phyloP scores from a whole-genome alignment of 768 basidiomycete species.

The Cubamyces sp. region DNA sequence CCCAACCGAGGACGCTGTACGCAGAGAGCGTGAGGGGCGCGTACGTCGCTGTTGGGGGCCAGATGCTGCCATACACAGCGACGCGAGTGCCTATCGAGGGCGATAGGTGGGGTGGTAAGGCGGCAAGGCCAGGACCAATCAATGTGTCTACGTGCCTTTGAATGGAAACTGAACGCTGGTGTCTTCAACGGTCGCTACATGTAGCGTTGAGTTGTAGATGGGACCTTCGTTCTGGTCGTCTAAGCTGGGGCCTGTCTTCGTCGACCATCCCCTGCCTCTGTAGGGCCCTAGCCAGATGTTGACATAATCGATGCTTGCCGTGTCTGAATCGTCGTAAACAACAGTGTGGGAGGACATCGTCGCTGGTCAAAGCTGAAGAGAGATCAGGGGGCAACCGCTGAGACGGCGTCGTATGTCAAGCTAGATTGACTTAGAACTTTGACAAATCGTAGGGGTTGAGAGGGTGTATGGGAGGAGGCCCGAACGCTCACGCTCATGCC shows the following conservation, averaged over 20 bases:
- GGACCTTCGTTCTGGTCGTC: background rate
- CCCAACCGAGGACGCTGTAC: conserved; percentile 1
- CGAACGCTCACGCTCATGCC: no score
- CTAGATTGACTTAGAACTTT: no score
- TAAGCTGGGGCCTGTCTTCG: background rate
- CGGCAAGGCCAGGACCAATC: background rate
- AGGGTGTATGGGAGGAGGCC: no score
- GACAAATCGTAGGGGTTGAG: no score
- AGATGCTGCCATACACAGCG: conserved; percentile 1
- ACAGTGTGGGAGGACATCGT: conserved; percentile 8
- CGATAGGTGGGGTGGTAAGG: background rate
- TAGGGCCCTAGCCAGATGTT: background rate
- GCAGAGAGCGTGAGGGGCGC: background rate
- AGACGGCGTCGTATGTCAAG: background rate
- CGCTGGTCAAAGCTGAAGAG: background rate
- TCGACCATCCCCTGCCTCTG: conserved; percentile 1
- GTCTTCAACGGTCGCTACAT: background rate
- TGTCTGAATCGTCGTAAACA: conserved; percentile 1
- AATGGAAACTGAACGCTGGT: conserved; percentile 2
- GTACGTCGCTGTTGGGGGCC: background rate
- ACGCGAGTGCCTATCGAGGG: background rate
- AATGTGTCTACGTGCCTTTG: background rate
- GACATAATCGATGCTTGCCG: background rate
- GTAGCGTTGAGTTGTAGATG: conserved; percentile 7
- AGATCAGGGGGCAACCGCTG: background rate